Evolutionary conservation across 257 asterid species (phyloP), one percentile per base, ranked within the genome.

Genomic region (Solanum clarkiae): DNA sequence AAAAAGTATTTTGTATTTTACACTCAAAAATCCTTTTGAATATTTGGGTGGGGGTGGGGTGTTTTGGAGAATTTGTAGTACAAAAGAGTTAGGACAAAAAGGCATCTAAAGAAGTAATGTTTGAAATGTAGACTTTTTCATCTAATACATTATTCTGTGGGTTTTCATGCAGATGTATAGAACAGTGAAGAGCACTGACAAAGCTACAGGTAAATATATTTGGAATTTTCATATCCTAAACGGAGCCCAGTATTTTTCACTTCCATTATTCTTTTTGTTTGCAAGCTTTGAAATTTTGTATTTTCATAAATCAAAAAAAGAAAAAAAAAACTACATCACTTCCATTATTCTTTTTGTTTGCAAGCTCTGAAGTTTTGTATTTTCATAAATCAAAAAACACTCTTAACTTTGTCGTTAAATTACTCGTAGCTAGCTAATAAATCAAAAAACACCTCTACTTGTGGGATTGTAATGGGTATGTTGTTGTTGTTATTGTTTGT

Each of bases 111-210:
- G 80, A 63, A 54, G 85, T 83, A 90, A 87, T 89, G 87, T 88
- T 86, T 40, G 63, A 65, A 84, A 82, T 86, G 87, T 86, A 82
- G 91, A 87, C 66, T 90, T 88, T 68, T 70, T 80, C 66, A 40
- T 17, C 51, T 84, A 75, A 51, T 83, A 82, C n/a, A 32, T 84
- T 24, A 82, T 72, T 84, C 32, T 91, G 84, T 88, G 89, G 88
- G 59, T 82, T 36, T 89, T 88, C 92, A 87, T 91, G 95, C 97
- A 95, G 98, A 95, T 95, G 98, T 95, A 93, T 86, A 95, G 98
- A 95, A 94, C 98, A 91, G 98, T 94, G 93, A 95, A 94, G 96
- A 91, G 95, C 95, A 94, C 95, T 87, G 96, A 91, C 91, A 95
- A 91, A 88, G 87, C 91, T 82, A 83, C 92, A 91, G 98, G 98